These are phyloP conservation scores for Desmodesmus armatus DNA, from an alignment of 139 green algal genomes.

Conservation along the genomic window DNA sequence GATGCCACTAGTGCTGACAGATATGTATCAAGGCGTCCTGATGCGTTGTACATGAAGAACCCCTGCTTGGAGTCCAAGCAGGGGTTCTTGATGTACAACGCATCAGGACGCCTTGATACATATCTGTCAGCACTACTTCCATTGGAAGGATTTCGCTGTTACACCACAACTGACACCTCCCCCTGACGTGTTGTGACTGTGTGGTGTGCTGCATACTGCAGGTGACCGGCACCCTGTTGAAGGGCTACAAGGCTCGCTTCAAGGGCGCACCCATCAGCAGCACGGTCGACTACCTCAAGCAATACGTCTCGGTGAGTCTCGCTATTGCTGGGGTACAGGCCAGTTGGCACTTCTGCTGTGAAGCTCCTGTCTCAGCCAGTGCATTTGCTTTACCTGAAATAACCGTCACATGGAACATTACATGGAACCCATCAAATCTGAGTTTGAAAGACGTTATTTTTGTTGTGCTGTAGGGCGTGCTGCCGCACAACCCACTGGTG, in stretches of 20 bases:
- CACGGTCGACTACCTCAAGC: slow-evolving; percentile 71
- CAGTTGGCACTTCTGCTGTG: no score
- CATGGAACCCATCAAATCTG: no score
- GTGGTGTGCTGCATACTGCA: slow-evolving; percentile 47
- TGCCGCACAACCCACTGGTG: slow-evolving; percentile 86
- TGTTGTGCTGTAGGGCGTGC: not conserved
- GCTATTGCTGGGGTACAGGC: no score
- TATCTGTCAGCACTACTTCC: not conserved
- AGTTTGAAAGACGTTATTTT: not conserved
- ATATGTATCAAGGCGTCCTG: no score
- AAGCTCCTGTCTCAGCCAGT: no score
- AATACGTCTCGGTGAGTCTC: slow-evolving; percentile 42
- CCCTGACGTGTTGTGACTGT: not conserved
- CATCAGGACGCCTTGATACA: not conserved
- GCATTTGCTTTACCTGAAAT: no score
- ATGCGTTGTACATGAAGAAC: no score
- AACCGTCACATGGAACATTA: no score
- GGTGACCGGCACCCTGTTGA: slow-evolving; percentile 84
- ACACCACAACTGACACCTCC: not conserved
- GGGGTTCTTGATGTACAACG: no score
- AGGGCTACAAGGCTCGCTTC: slow-evolving; percentile 84
- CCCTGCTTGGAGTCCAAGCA: no score
- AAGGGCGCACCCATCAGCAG: slow-evolving; percentile 70
- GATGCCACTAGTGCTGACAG: no score
- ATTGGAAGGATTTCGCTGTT: no score